Evolutionary conservation across 2,329 filamentous ascomycete species (phyloP).

Genomic region (Chaetoscypha palmicola): DNA sequence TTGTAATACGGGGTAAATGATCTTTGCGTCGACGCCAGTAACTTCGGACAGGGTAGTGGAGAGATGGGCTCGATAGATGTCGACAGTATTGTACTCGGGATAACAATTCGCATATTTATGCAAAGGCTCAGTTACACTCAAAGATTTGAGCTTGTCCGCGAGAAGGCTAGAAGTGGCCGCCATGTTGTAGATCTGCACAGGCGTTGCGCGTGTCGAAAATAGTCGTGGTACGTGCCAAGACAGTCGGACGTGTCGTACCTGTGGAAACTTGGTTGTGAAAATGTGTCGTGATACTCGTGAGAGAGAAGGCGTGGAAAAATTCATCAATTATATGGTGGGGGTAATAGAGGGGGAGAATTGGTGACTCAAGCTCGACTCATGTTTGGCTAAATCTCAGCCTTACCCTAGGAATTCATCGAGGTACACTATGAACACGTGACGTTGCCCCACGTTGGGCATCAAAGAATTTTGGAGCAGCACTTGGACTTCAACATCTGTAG

Average conservation of each 20-base stretch:
- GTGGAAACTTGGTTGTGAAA: slow-evolving; percentile 2
- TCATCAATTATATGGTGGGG: slow-evolving; percentile 22
- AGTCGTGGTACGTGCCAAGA: slow-evolving; percentile 10
- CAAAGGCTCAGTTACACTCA: slow-evolving; percentile 23
- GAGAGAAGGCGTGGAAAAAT: slow-evolving; percentile 17
- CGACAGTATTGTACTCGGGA: slow-evolving; percentile 66
- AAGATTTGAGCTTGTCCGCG: slow-evolving; percentile 25
- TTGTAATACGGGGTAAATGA: slow-evolving; percentile 69
- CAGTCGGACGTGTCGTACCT: slow-evolving; percentile 6
- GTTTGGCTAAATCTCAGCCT: slow-evolving; percentile 5
- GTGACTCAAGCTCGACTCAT: slow-evolving; percentile 3
- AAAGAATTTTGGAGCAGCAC: not conserved
- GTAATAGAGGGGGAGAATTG: slow-evolving; percentile 1
- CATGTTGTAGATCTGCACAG: slow-evolving; percentile 17
- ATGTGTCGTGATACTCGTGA: slow-evolving; percentile 16
- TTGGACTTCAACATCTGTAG: no score
- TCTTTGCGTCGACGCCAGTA: slow-evolving; percentile 60
- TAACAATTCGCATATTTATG: slow-evolving; percentile 47
- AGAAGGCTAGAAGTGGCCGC: slow-evolving; percentile 19
- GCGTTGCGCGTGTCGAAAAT: slow-evolving; percentile 14
- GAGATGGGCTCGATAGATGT: slow-evolving; percentile 73
- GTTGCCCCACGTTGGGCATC: not conserved
- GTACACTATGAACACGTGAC: not conserved
- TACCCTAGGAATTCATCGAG: no score
- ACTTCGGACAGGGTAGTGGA: slow-evolving; percentile 60